phyloP scores from a whole-genome alignment of 345 rosid genomes.

The Aquilaria yunnanensis region DNA sequence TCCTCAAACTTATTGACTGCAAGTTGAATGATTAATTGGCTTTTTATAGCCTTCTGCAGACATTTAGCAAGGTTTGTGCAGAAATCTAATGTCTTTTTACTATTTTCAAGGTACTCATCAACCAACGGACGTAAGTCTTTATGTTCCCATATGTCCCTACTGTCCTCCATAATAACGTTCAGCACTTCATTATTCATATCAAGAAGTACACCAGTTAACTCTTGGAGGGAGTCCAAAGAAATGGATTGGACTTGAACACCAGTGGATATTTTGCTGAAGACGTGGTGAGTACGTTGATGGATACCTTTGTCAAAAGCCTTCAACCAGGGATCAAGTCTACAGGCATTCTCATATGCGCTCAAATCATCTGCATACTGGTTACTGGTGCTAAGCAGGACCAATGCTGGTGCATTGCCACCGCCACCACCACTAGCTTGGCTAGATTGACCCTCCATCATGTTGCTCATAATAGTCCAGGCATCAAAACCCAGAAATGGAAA shows the following conservation, averaged over 20 bases:
- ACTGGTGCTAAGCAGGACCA: too few species aligned
- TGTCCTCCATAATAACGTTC: constrained; percentile 55
- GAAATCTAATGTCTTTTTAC: constrained; percentile 60
- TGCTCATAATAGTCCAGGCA: too few species aligned
- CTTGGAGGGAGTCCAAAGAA: constrained; percentile 71
- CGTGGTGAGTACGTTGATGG: constrained; percentile 54
- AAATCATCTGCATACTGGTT: constrained; percentile 38
- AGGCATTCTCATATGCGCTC: constrained; percentile 68
- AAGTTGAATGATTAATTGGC: constrained; percentile 57
- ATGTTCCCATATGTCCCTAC: constrained; percentile 71
- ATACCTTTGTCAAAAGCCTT: constrained; percentile 55
- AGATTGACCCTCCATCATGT: too few species aligned
- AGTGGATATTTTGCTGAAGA: constrained; percentile 45
- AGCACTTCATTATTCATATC: constrained; percentile 85
- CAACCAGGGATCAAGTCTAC: constrained; percentile 61
- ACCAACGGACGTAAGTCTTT: constrained; percentile 55
- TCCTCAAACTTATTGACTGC: constrained; percentile 59
- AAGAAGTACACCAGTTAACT: constrained; percentile 57
- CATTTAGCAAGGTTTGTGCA: constrained; percentile 65
- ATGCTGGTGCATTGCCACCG: background rate
- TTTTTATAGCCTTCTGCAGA: constrained; percentile 54
- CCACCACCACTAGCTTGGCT: too few species aligned
- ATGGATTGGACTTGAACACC: constrained; percentile 49
- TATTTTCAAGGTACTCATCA: constrained; percentile 58
- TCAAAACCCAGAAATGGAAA: too few species aligned